Percentiles rank a stretch among this genome's conserved stretches.
Evolutionary conservation across 1,139 yeast species (phyloP).

Genomic region (Fermentozyma sake): DNA sequence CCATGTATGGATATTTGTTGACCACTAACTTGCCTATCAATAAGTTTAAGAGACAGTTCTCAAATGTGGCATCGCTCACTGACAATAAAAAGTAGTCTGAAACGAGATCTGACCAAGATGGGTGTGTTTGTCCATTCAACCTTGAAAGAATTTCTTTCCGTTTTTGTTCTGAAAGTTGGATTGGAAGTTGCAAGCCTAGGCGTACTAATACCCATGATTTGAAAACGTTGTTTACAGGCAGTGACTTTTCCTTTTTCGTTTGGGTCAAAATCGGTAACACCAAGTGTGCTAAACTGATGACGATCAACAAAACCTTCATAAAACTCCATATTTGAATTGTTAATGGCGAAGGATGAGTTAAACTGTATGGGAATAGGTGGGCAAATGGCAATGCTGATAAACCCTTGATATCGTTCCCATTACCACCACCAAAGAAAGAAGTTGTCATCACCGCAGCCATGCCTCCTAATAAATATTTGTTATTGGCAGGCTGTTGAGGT

Average conservation of each 20-base stretch:
- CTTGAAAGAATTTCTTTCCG: constrained; percentile 17
- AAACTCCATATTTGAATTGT: constrained; percentile 24
- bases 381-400: constrained; percentile 33
- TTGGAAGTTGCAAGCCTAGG: constrained; percentile 30
- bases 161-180: constrained; percentile 13
- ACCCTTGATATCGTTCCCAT: constrained; percentile 33
- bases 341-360: constrained; percentile 22
- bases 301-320: constrained; percentile 21
- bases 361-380: constrained; percentile 20
- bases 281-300: constrained; percentile 23
- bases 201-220: constrained; percentile 24
- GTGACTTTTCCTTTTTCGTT: constrained; percentile 2
- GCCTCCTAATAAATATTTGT: constrained; percentile 47
- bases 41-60: constrained; percentile 30
- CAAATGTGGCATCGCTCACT: constrained; percentile 32
- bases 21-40: constrained; percentile 27
- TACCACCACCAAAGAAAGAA: constrained; percentile 32
- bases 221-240: constrained; percentile 6
- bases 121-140: constrained; percentile 22
- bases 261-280: constrained; percentile 17
- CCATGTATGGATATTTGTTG: constrained; percentile 16
- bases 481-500: constrained; percentile 8
- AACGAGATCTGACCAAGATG: constrained; percentile 14
- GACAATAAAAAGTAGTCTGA: constrained; percentile 28
- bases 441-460: constrained; percentile 53